Percentiles rank a stretch among this genome's conserved stretches.
Evolutionary conservation across 306 rosid genomes (phyloP).

Genomic region (Gastrolobium villosum): DNA sequence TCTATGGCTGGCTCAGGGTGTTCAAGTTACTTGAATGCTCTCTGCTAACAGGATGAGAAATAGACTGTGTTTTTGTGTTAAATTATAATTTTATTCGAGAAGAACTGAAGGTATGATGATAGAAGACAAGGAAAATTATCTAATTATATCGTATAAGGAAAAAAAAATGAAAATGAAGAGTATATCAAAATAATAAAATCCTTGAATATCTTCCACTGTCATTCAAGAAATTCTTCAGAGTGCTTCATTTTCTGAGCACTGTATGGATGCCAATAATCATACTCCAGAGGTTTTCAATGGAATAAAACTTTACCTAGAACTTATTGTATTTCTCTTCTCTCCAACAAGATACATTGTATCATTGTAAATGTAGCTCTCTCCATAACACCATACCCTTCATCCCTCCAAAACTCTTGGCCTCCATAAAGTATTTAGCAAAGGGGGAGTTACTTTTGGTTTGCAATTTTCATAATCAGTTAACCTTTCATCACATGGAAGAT

Average conservation of each 20-base stretch:
- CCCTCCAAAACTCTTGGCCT: background rate
- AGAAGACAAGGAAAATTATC: background rate
- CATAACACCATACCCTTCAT: background rate
- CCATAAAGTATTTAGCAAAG: background rate
- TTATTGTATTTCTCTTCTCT: background rate
- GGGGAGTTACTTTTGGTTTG: background rate
- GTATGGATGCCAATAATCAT: slow-evolving; percentile 8
- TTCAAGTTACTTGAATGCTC: background rate
- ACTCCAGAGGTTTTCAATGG: background rate
- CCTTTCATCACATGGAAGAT: background rate
- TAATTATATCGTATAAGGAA: slow-evolving; percentile 6
- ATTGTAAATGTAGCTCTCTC: background rate
- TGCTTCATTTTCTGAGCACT: background rate
- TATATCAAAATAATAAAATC: background rate
- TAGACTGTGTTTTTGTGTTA: slow-evolving; percentile 9
- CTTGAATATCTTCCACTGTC: background rate
- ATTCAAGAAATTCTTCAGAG: background rate
- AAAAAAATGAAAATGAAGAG: slow-evolving; percentile 6
- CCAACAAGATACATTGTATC: background rate
- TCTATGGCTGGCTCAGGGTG: slow-evolving; percentile 31
- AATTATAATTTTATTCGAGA: background rate
- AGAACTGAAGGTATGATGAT: slow-evolving; percentile 17
- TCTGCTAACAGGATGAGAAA: slow-evolving; percentile 24
- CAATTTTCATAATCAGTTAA: background rate
- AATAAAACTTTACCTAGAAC: background rate